Base-by-base conservation (phyloP, 176 grass and related monocot genomes). In the Ensete glaucum region DNA sequence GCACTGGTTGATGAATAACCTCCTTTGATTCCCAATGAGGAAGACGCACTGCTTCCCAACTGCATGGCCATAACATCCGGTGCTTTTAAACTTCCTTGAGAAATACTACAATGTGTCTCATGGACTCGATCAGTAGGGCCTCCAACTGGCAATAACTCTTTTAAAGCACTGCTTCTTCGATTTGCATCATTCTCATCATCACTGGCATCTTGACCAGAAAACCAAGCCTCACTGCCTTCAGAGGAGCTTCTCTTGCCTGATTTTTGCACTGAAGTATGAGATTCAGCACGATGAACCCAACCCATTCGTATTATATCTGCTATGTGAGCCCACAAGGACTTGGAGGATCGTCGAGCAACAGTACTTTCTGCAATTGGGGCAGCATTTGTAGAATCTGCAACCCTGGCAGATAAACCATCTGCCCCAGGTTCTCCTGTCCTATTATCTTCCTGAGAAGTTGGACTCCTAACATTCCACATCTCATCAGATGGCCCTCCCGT, bases 261-360 rank as follows among this genome's bases (percentile, higher is more conserved):
- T 85, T 71, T 98, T 53, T 68, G 79, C 64, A 69, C 80, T 68
- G 82, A 83, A 73, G 83, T 82, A 74, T 67, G 69, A 77, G 90
- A 85, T 73, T 87, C 82, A 74, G 78, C 71, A 77, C 23, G 90
- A 52, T 84, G 65, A 83, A 86, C 75, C 86, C 86, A 92, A 83
- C 94, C 86, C 81, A 98, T 78, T 70, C 85, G 88, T 72, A 98
- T 77, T 83, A 98, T 89, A 77, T 91, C 94, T 79, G 90, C 88
- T 82, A 98, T 84, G 83, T 85, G 90, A 79, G 83, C 62, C 94
- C 94, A 98, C 51, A 98, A 87, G 22, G 94, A 93, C 66, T 71
- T 90, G 75, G 83, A 82, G 74, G 73, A 81, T 69, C 82, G 93
- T 83, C 62, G 81, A 79, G 80, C 73, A 84, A 88, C 66, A 75